These are phyloP conservation scores for Trametes meyenii DNA, from an alignment of 768 basidiomycete genomes.

Conservation along the genomic window DNA sequence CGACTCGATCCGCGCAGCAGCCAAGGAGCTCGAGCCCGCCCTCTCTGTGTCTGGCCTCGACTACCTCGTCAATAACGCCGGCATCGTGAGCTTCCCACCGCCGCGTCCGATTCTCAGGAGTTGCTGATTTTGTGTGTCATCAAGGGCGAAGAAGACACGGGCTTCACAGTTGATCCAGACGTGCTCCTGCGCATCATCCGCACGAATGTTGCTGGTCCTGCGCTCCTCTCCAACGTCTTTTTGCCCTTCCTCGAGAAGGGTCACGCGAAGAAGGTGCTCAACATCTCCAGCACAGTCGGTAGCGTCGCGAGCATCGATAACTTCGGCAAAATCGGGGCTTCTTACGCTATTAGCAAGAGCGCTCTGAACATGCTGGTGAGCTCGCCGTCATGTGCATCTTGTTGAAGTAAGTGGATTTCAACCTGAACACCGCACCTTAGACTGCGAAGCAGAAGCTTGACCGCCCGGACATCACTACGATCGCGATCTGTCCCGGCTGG, in stretches of 20 bases:
- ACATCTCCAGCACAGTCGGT: conserved; percentile 28
- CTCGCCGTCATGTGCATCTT: neutral
- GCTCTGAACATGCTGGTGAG: conserved; percentile 32
- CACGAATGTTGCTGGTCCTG: conserved; percentile 40
- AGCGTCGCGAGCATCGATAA: neutral
- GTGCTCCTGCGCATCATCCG: conserved; percentile 31
- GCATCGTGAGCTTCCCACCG: neutral
- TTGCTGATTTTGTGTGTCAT: conserved; percentile 4
- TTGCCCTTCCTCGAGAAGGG: conserved; percentile 38
- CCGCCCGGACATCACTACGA: conserved; percentile 16
- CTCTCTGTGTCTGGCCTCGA: neutral
- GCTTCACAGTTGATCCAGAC: conserved; percentile 33
- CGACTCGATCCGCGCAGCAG: conserved; percentile 31
- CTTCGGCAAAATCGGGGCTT: neutral
- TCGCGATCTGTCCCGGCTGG: conserved; percentile 23
- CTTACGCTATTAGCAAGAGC: conserved; percentile 15
- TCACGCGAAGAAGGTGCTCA: conserved; percentile 36
- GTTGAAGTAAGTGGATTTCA: neutral
- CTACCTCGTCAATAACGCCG: no score
- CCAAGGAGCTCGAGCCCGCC: conserved; percentile 22
- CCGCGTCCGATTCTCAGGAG: neutral
- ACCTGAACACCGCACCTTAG: conserved; percentile 6
- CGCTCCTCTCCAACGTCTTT: conserved; percentile 37
- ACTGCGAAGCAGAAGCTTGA: conserved; percentile 23
- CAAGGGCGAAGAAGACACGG: no score